phyloP scores from a whole-genome alignment of 2,329 filamentous ascomycete species.

The Pseudonectria foliicola region DNA sequence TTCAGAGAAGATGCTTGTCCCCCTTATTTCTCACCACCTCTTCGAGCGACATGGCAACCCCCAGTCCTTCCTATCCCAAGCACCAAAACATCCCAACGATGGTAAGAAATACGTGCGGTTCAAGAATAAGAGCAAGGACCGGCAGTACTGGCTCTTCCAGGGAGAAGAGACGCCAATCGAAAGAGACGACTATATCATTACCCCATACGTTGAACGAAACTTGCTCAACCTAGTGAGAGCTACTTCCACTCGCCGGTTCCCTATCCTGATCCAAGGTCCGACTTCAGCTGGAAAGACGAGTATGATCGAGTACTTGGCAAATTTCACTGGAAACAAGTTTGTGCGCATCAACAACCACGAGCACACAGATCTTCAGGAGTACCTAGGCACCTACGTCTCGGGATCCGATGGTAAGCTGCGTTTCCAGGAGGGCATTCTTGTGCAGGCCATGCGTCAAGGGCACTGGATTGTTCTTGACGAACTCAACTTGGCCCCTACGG shows the following conservation, averaged over 20 bases:
- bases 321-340: conserved; percentile 92
- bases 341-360: conserved; percentile 99
- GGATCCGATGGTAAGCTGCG: conserved; percentile 73
- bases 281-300: conserved; percentile 98
- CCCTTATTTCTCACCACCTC: conserved; percentile 74
- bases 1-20: conserved; percentile 72
- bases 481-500: conserved; percentile 90
- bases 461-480: conserved; percentile 99
- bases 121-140: conserved; percentile 52
- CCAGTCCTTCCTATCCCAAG: conserved; percentile 67
- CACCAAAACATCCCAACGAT: conserved; percentile 70
- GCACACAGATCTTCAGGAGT: conserved; percentile 96
- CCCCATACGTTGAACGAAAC: conserved; percentile 89
- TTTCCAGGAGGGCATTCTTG: conserved; percentile 90
- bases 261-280: conserved; percentile 90
- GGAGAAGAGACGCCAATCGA: conserved; percentile 58
- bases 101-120: conserved; percentile 75
- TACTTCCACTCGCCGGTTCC: conserved; percentile 84
- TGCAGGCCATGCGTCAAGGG: conserved; percentile 84
- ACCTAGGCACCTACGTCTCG: conserved; percentile 89
- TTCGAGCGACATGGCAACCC: conserved; percentile 61
- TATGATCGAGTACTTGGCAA: conserved; percentile 99
- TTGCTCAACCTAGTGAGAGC: conserved; percentile 90
- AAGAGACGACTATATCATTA: conserved; percentile 90
- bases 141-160: conserved; percentile 85